Evolutionary conservation across 164 flowering plant genomes (phyloP), one percentile per base, ranked within the genome.

Genomic region (Vitis amurensis): DNA sequence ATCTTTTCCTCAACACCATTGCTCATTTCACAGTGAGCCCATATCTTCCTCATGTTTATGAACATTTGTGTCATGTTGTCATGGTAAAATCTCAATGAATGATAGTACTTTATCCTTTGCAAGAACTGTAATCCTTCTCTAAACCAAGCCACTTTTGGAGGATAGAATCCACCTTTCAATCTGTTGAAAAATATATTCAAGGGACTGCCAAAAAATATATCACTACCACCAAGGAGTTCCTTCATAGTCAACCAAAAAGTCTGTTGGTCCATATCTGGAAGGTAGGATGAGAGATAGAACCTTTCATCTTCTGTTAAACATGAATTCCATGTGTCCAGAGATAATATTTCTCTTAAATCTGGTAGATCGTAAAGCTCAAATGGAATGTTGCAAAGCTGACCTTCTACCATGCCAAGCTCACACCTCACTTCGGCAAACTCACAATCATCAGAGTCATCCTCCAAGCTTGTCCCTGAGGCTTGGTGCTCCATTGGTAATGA

Each of bases 181-280:
- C 75, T 82, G 16, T 72, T 49, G 59, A 71, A 79, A 27, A 82
- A 61, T 50, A 51, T 64, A 44, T 64, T 60, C 74, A 76, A 19
- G 30, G 84, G 82, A 74, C 75, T 81, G 58, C 80, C 82, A 52
- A 82, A 76, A 66, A 69, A 74, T 12, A 82, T 44, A 23, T 79
- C 59, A 49, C 61, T 61, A 58, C 82, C 82, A 64, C 69, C 70
- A 64, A 82, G 77, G 50, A 82, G 77, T 52, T 79, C 78, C 47
- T 56, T 72, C 82, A 82, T 72, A 16, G 85, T 82, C 61, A 72
- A 16, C 68, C 74, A 71, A 68, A 79, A 79, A 16, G 80, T 79
- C 15, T 76, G 75, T 66, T 76, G 80, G 69, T 77, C 80, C 80
- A 82, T 70, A 77, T 82, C 80, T n/a, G n/a, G n/a, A n/a, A n/a